These are phyloP conservation scores for Curvularia sp. DNA, from an alignment of 2,329 filamentous ascomycete genomes.

Conservation along the genomic window DNA sequence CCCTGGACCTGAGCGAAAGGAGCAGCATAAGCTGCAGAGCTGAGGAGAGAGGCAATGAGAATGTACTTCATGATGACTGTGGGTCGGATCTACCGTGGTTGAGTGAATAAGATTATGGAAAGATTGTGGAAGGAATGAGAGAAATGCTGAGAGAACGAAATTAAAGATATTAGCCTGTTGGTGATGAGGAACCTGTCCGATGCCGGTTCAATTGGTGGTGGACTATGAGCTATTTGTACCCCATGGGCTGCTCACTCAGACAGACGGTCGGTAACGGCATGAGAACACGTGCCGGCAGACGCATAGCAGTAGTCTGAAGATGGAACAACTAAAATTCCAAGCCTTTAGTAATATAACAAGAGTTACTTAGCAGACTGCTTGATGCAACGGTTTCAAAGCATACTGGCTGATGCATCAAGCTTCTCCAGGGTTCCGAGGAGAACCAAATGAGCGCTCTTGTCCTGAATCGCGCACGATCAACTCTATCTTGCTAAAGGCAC, in stretches of 20 bases:
- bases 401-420: conserved; percentile 27
- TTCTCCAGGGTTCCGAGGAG: conserved; percentile 8
- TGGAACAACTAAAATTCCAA: conserved; percentile 19
- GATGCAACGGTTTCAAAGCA: conserved; percentile 22
- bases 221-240: conserved; percentile 35
- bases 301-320: conserved; percentile 13
- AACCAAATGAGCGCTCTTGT: conserved; percentile 13
- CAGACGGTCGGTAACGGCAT: conserved; percentile 15
- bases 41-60: conserved; percentile 45
- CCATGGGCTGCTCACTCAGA: not conserved
- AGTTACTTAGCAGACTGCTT: conserved; percentile 28
- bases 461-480: conserved; percentile 18
- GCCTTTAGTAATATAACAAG: not conserved
- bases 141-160: conserved; percentile 29
- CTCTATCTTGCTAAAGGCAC: conserved; percentile 20
- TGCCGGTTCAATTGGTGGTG: conserved; percentile 22
- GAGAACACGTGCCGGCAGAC: conserved; percentile 9
- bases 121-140: conserved; percentile 14
- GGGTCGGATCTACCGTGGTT: conserved; percentile 29
- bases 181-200: conserved; percentile 43
- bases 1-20: conserved; percentile 34
- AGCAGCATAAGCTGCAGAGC: conserved; percentile 43
- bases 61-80: conserved; percentile 48
- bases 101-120: conserved; percentile 19
- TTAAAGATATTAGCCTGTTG: conserved; percentile 34